phyloP scores from a whole-genome alignment of 2,329 filamentous ascomycete species.

The Pseudopithomyces chartarum region DNA sequence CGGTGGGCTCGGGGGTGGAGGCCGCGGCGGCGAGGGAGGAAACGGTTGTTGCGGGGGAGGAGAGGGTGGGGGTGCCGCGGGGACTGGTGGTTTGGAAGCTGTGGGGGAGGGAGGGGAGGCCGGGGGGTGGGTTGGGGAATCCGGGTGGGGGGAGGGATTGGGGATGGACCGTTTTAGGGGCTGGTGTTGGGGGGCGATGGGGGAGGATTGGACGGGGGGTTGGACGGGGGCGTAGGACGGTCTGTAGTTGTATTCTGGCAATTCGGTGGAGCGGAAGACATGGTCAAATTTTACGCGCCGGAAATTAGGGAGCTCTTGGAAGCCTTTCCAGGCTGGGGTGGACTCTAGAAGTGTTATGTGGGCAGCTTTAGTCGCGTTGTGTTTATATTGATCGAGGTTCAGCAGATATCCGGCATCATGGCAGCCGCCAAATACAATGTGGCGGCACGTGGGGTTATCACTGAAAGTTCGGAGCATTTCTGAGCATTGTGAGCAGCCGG shows the following conservation, averaged over 20 bases:
- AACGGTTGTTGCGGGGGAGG: constrained; percentile 26
- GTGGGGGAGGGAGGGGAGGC: background rate
- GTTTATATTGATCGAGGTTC: constrained; percentile 52
- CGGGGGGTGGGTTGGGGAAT: constrained; percentile 9
- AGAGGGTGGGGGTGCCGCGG: constrained; percentile 1
- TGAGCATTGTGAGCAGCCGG: constrained; percentile 17
- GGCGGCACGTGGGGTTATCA: constrained; percentile 52
- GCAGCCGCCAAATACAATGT: constrained; percentile 55
- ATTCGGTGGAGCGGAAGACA: constrained; percentile 49
- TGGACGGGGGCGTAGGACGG: constrained; percentile 8
- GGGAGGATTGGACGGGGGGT: constrained; percentile 13
- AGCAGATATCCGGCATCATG: constrained; percentile 54
- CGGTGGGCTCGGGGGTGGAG: constrained; percentile 11
- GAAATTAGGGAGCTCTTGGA: constrained; percentile 47
- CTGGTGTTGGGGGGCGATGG: constrained; percentile 2
- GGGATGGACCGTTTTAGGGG: constrained; percentile 15
- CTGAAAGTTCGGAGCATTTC: constrained; percentile 54
- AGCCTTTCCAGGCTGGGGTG: constrained; percentile 48
- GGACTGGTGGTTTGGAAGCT: background rate
- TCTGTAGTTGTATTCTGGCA: constrained; percentile 37
- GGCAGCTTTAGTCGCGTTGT: constrained; percentile 42
- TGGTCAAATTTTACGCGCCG: constrained; percentile 44
- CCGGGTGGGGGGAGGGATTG: constrained; percentile 20
- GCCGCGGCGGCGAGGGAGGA: constrained; percentile 18
- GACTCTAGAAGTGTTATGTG: constrained; percentile 54